These are phyloP conservation scores for Thymus mandschuricus DNA, from an alignment of 257 asterid species.

Conservation along the genomic window DNA sequence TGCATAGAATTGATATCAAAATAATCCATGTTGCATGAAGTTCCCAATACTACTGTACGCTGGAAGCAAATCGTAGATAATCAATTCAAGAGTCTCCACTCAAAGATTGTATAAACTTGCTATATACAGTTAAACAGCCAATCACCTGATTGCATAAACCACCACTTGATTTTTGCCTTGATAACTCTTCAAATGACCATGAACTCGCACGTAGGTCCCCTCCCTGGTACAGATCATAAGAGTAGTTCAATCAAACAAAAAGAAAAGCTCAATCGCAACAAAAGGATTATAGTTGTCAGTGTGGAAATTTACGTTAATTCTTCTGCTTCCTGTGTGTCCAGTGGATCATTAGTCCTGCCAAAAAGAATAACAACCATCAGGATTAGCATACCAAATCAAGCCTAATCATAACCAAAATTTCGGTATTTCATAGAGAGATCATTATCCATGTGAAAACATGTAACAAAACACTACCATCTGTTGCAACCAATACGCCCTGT, in stretches of 20 bases:
- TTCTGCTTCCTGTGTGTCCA: constrained; percentile 71
- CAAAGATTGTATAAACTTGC: neutral
- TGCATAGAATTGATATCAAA: neutral
- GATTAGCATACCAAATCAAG: constrained; percentile 1
- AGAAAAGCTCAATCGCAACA: constrained; percentile 10
- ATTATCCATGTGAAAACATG: neutral
- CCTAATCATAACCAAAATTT: neutral
- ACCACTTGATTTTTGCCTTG: constrained; percentile 68
- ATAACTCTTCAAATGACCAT: constrained; percentile 68
- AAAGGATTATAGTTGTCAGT: constrained; percentile 5
- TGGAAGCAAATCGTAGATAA: neutral
- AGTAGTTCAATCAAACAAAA: neutral
- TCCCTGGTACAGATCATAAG: constrained; percentile 49
- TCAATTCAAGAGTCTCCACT: neutral
- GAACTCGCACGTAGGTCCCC: constrained; percentile 70
- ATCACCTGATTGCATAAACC: constrained; percentile 79
- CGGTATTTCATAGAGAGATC: neutral
- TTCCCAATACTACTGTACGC: neutral
- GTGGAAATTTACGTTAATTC: constrained; percentile 46
- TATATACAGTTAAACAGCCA: neutral
- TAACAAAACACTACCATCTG: constrained; percentile 60
- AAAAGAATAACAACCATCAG: neutral
- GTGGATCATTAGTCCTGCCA: constrained; percentile 80
- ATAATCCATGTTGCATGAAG: neutral
- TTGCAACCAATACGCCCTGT: constrained; percentile 81